Conservation (phyloP, 192 early-diverging fungal genomes). For the Umbelopsis sp. region DNA sequence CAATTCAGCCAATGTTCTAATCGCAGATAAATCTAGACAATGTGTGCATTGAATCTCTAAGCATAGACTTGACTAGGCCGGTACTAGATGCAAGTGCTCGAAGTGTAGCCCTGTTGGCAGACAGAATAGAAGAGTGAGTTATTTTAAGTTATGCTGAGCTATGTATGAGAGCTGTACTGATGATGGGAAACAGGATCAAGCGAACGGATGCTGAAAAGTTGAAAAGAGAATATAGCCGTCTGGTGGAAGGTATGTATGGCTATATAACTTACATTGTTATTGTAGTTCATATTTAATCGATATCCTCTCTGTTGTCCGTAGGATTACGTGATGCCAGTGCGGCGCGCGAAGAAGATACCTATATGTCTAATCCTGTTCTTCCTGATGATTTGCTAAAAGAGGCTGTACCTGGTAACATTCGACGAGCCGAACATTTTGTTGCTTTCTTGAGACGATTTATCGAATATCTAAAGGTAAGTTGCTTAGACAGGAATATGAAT, state of each 20-base stretch:
- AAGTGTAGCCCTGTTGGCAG: constrained; percentile 69
- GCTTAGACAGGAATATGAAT: not conserved
- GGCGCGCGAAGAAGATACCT: constrained; percentile 79
- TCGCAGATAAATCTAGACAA: constrained; percentile 64
- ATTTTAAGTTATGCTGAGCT: not conserved
- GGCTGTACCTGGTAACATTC: constrained; percentile 96
- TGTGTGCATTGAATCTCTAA: constrained; percentile 97
- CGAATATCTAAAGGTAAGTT: constrained; percentile 89
- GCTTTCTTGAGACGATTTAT: constrained; percentile 94
- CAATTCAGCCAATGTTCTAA: not conserved
- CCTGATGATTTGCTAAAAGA: constrained; percentile 93
- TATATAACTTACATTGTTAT: not conserved
- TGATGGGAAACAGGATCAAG: constrained; percentile 64
- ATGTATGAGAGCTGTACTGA: not conserved
- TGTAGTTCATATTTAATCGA: not conserved
- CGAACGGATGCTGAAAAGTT: constrained; percentile 85
- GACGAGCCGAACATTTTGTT: constrained; percentile 98
- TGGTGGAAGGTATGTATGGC: constrained; percentile 73
- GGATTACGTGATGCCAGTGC: constrained; percentile 74
- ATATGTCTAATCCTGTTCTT: constrained; percentile 93
- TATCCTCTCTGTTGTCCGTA: no score
- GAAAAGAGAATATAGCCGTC: constrained; percentile 83
- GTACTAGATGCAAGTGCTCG: constrained; percentile 88
- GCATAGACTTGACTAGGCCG: constrained; percentile 89
- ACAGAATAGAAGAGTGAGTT: constrained; percentile 71